A percentile compares a stretch with the other conserved stretches of the same genome.
phyloP scores from a whole-genome alignment of 2,329 filamentous ascomycete genomes.

The Fusarium secorum region DNA sequence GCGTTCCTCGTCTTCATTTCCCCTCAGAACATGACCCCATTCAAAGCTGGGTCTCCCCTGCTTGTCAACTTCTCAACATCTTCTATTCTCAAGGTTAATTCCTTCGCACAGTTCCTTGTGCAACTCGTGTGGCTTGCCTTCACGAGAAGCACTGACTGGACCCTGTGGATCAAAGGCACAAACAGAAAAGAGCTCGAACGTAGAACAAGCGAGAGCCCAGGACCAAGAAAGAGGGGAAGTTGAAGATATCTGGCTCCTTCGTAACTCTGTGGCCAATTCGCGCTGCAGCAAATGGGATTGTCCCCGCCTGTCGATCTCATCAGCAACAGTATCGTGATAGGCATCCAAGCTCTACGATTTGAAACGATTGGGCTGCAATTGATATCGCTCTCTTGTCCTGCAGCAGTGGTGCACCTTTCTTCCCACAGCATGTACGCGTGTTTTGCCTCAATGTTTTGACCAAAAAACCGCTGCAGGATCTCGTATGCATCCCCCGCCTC shows the following conservation, averaged over 20 bases:
- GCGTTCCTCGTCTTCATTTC: conserved; percentile 1
- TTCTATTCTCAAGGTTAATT: background rate
- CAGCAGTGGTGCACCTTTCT: background rate
- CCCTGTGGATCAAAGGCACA: conserved; percentile 25
- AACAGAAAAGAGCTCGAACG: background rate
- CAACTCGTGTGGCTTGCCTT: conserved; percentile 2
- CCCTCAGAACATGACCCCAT: background rate
- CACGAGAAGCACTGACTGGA: conserved; percentile 28
- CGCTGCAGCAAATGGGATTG: conserved; percentile 9
- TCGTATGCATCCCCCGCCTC: background rate
- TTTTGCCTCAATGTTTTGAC: background rate
- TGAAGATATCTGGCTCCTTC: conserved; percentile 9
- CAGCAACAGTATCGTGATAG: conserved; percentile 9
- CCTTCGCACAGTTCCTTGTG: conserved; percentile 7
- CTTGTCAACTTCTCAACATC: conserved; percentile 24
- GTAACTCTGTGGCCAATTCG: conserved; percentile 20
- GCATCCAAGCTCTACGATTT: conserved; percentile 7
- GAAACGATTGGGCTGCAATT: conserved; percentile 12
- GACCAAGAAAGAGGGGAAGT: conserved; percentile 5
- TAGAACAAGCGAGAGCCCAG: background rate
- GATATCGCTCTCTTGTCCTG: background rate
- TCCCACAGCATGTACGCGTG: background rate
- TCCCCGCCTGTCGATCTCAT: conserved; percentile 35
- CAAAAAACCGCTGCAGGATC: background rate
- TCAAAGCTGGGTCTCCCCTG: conserved; percentile 39